phyloP scores from a whole-genome alignment of 768 basidiomycete species.

The Russula abietina region DNA sequence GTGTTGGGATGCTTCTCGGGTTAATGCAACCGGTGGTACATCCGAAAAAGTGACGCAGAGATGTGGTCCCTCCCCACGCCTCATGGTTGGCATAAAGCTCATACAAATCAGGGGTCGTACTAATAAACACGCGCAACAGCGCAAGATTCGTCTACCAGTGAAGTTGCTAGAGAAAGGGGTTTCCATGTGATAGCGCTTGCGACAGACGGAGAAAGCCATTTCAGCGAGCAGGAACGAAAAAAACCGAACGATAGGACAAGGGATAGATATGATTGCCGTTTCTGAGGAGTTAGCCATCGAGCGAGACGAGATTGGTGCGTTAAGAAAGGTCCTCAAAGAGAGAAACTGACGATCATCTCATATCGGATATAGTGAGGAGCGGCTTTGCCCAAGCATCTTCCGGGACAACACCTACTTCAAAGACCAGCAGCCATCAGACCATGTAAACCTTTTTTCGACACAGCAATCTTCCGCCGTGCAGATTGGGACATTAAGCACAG shows the following conservation, averaged over 20 bases:
- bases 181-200: conserved; percentile 86
- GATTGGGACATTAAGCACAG: conserved; percentile 70
- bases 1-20: not conserved
- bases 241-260: too few relatives aligned
- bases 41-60: not conserved
- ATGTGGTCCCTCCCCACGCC: not conserved
- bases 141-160: conserved; percentile 43
- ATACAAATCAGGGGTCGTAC: not conserved
- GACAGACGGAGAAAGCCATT: conserved; percentile 72
- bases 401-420: conserved; percentile 74
- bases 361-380: not conserved
- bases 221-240: conserved; percentile 73
- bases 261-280: conserved; percentile 78
- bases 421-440: conserved; percentile 67
- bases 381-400: conserved; percentile 51
- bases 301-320: conserved; percentile 71
- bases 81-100: not conserved
- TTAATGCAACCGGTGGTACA: not conserved
- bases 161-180: conserved; percentile 53
- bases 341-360: conserved; percentile 45
- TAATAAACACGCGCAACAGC: conserved; percentile 33
- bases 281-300: conserved; percentile 92
- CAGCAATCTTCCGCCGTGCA: conserved; percentile 43
- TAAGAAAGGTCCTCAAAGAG: conserved; percentile 43
- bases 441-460: conserved; percentile 67